Base-by-base conservation (phyloP, 352 stramenopile genomes). In the Hyaloperonospora brassicae region DNA sequence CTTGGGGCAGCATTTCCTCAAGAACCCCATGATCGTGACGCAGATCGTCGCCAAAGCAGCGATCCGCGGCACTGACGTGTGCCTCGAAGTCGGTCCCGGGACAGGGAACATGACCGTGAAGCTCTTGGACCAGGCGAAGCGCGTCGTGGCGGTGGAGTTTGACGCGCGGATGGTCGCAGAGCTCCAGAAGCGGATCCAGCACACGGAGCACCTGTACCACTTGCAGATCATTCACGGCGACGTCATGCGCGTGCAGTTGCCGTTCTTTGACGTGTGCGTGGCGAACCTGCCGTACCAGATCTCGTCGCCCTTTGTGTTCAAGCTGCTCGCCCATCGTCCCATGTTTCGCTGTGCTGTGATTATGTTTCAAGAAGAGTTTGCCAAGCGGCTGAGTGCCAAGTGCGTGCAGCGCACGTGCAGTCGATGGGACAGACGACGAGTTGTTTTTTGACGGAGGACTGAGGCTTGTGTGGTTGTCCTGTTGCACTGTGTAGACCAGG, bases 201-300 rank as follows among this genome's bases (percentile, higher is more conserved):
- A 96, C 67, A 98, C 95, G 79, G 88, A 97, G 52, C 80, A 92
- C 62, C 76, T 89, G 47, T 79, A 89, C 45, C 96, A 98, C 71
- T 71, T 99, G 47, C 84, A 98, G 70, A 94, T 99, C 24, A 98
- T 99, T 64, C 96, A 99, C 63, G 97, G 96, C 10, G 97, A 99
- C 73, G 95, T 98, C 25, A 97, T 99, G 67, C 98, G 98, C 62
- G 92, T 97, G n/a, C 87, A 98, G 46, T 86, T 99, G 57, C 97
- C 97, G 25, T 99, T 98, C 74, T 99, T 99, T 59, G 96, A 99
- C 75, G 88, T 99, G 9, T 98, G 96, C 55, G 96, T 99, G 60
- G 97, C 97, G 47, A 99, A 99, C 66, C 76, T 99, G 39, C 97
- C 97, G 34, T 99, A 99, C 72, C 95, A 99, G 71, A 99, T 99